phyloP scores from a whole-genome alignment of 2,329 filamentous ascomycete genomes.

The Fusarium fracticaudum region DNA sequence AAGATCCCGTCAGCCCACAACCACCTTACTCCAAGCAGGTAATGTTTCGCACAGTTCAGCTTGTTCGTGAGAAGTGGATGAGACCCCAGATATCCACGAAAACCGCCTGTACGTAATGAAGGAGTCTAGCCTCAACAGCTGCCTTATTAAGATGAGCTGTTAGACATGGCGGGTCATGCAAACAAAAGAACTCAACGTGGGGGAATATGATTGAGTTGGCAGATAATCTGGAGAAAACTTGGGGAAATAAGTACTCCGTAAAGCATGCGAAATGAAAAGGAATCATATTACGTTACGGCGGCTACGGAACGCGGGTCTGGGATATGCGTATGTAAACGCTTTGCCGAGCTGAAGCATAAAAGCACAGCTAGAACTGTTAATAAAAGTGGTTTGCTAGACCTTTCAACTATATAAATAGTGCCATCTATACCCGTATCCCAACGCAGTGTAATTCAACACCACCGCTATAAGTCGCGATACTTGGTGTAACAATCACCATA shows the following conservation, averaged over 20 bases:
- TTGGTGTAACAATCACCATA: neutral
- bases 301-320: neutral
- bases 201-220: neutral
- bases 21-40: neutral
- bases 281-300: neutral
- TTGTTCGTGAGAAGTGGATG: neutral
- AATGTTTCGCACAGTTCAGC: neutral
- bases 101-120: neutral
- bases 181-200: neutral
- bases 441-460: neutral
- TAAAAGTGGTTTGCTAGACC: neutral
- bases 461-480: neutral
- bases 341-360: neutral
- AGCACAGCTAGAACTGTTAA: neutral
- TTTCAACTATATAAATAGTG: neutral
- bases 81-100: neutral
- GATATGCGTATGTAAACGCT: neutral
- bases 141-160: neutral
- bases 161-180: neutral
- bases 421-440: neutral
- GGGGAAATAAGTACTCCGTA: constrained; percentile 4
- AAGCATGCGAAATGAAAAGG: neutral
- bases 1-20: neutral
- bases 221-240: constrained; percentile 27
- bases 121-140: neutral